These are phyloP conservation scores for Voacanga thouarsii DNA, from an alignment of 257 asterid genomes.

Conservation along the genomic window DNA sequence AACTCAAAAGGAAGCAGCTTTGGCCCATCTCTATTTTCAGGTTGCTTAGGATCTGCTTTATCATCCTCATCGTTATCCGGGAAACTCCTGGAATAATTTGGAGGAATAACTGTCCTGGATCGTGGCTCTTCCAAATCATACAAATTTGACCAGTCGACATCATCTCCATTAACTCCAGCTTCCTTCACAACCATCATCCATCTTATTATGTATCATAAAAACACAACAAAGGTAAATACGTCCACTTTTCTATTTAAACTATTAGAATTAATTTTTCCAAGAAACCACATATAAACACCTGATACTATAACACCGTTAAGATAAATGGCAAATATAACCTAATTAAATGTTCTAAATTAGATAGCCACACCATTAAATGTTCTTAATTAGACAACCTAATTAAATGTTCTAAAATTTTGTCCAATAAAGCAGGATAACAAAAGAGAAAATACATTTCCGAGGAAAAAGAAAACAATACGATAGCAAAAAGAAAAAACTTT, in stretches of 20 bases:
- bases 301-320: background rate
- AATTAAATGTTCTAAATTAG: background rate
- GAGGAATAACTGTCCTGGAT: constrained; percentile 49
- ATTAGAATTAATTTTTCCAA: background rate
- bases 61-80: constrained; percentile 48
- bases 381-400: background rate
- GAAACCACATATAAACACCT: background rate
- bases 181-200: constrained; percentile 46
- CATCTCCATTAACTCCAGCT: constrained; percentile 64
- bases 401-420: background rate
- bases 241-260: background rate
- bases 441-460: too few relatives aligned
- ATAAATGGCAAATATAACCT: background rate
- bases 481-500: too few relatives aligned
- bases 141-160: constrained; percentile 75
- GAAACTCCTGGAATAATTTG: constrained; percentile 44
- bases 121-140: constrained; percentile 70
- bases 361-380: background rate
- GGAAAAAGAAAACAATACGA: too few relatives aligned
- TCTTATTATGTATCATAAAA: constrained; percentile 15
- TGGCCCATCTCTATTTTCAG: constrained; percentile 74
- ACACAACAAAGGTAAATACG: background rate
- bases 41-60: constrained; percentile 56
- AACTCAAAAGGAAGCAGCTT: constrained; percentile 94
- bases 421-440: background rate